A percentile compares a stretch with the other conserved stretches of the same genome.
Evolutionary conservation across 768 basidiomycete species (phyloP).

Genomic region (Hygrophoropsis aurantiaca): DNA sequence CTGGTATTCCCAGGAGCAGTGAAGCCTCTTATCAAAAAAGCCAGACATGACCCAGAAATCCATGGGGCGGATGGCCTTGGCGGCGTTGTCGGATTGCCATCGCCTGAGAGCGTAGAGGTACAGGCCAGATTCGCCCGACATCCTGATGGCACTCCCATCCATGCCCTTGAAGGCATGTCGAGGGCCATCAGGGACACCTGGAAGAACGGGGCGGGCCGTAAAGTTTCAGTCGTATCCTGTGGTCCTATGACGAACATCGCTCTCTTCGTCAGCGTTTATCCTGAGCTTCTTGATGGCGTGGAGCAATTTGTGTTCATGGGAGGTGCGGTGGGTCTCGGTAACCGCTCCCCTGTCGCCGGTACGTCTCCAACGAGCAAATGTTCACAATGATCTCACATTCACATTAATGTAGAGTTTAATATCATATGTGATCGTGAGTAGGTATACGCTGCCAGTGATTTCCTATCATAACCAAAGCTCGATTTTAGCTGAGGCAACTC

Average conservation of each 20-base stretch:
- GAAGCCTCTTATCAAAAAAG: slow-evolving; percentile 64
- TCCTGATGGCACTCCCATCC: slow-evolving; percentile 39
- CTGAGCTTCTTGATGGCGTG: slow-evolving; percentile 48
- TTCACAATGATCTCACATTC: neutral
- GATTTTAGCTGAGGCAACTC: slow-evolving; percentile 69
- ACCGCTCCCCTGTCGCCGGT: slow-evolving; percentile 76
- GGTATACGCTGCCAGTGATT: too few relatives aligned
- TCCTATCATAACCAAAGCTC: neutral
- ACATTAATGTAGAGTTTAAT: slow-evolving; percentile 64
- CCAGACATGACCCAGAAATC: slow-evolving; percentile 71
- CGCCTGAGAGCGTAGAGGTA: slow-evolving; percentile 47
- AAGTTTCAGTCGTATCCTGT: slow-evolving; percentile 70
- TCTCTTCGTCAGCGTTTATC: slow-evolving; percentile 60
- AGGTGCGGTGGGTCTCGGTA: slow-evolving; percentile 84
- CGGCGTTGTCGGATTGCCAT: slow-evolving; percentile 77
- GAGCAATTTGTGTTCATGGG: slow-evolving; percentile 76
- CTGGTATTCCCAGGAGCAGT: slow-evolving; percentile 69
- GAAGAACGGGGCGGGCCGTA: slow-evolving; percentile 56
- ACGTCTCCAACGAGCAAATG: slow-evolving; percentile 4
- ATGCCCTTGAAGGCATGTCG: slow-evolving; percentile 73
- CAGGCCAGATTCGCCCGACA: slow-evolving; percentile 46
- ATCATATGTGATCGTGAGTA: slow-evolving; percentile 79
- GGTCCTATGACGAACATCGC: slow-evolving; percentile 88
- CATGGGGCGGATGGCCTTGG: slow-evolving; percentile 83
- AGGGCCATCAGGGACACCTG: slow-evolving; percentile 51